Base-by-base conservation (phyloP, 2,329 filamentous ascomycete species). In the Neopestalotiopsis rosae region DNA sequence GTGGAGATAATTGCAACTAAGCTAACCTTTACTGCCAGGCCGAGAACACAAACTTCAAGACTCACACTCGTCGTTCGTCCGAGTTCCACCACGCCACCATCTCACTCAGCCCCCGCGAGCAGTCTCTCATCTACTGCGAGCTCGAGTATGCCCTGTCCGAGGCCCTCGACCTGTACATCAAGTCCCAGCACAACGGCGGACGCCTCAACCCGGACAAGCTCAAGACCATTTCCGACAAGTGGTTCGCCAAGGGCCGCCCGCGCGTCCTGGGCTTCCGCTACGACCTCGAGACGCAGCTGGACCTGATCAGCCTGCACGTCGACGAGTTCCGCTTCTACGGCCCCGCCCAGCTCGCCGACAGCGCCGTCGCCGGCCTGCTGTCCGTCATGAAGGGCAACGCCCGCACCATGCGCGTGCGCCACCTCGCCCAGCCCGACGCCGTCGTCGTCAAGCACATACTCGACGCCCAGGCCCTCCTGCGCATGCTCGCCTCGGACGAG, bases 241-340 rank as follows among this genome's bases (percentile, higher is more conserved):
- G 87, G 88, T 77, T 80, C 30, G 79, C 82, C 58, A 83, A 84
- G 71, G 87, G 87, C 52, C 86, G 86, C 0, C 86, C 87, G 5
- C 83, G 81, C 67, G 87, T 90, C 9, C 77, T 87, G 28, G 85
- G 86, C 13, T 90, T 89, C 75, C 85, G 87, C 20, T 90, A 88
- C 75, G 87, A 90, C 69, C 76, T 89, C 2, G 87, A 89, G 78
- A 89, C 87, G 0, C 88, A 90, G 77, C 74, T 90, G n/a, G 86
- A 88, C 12, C 82, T 90, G 12, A 76, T 89, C 28, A 74, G 76
- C 17, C 74, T 85, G 9, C 88, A 90, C 71, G 75, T 83, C 34
- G 76, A 84, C 10, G 82, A 85, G 28, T 90, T 90, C 73, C 83
- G 82, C 42, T 90, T 90, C 77, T 85, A 86, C 72, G 86, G 86